These are phyloP conservation scores for Beauveria medogensis DNA, from an alignment of 2,329 filamentous ascomycete species.

Conservation along the genomic window DNA sequence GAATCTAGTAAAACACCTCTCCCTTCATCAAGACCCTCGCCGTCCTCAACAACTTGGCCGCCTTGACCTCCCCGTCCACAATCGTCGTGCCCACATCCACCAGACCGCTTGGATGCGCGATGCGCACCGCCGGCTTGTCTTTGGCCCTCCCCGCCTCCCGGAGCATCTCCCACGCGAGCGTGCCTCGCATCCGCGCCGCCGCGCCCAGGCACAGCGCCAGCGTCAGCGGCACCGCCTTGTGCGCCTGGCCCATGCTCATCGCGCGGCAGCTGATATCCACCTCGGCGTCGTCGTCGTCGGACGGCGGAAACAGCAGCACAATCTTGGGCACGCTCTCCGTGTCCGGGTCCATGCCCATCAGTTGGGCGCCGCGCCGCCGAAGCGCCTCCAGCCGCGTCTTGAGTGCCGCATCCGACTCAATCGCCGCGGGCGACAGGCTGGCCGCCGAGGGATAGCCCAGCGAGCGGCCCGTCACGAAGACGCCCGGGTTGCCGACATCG, in stretches of 20 bases:
- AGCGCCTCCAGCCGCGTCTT: slow-evolving; percentile 45
- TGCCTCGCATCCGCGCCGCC: slow-evolving; percentile 38
- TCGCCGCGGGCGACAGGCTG: slow-evolving; percentile 43
- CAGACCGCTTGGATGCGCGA: slow-evolving; percentile 39
- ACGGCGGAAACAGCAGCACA: slow-evolving; percentile 37
- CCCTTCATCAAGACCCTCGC: slow-evolving; percentile 43
- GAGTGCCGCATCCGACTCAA: slow-evolving; percentile 38
- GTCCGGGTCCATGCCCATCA: slow-evolving; percentile 50
- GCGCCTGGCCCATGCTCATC: slow-evolving; percentile 47
- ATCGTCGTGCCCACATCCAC: slow-evolving; percentile 38
- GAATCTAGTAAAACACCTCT: slow-evolving; percentile 32
- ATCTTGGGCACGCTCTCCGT: slow-evolving; percentile 54
- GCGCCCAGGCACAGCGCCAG: slow-evolving; percentile 44
- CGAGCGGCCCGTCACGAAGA: slow-evolving; percentile 41
- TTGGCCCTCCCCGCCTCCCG: not conserved
- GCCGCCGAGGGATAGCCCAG: slow-evolving; percentile 34
- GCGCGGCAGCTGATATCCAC: slow-evolving; percentile 38
- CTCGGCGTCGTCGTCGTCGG: slow-evolving; percentile 11
- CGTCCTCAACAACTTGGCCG: slow-evolving; percentile 38
- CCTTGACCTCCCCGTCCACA: slow-evolving; percentile 30
- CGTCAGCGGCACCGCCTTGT: slow-evolving; percentile 48
- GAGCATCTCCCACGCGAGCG: slow-evolving; percentile 23
- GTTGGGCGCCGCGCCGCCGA: slow-evolving; percentile 45
- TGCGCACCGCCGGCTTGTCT: slow-evolving; percentile 24
- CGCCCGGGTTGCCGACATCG: slow-evolving; percentile 56